Evolutionary conservation across 306 rosid species (phyloP), one percentile per base, ranked within the genome.

Genomic region (Spatholobus suberectus): DNA sequence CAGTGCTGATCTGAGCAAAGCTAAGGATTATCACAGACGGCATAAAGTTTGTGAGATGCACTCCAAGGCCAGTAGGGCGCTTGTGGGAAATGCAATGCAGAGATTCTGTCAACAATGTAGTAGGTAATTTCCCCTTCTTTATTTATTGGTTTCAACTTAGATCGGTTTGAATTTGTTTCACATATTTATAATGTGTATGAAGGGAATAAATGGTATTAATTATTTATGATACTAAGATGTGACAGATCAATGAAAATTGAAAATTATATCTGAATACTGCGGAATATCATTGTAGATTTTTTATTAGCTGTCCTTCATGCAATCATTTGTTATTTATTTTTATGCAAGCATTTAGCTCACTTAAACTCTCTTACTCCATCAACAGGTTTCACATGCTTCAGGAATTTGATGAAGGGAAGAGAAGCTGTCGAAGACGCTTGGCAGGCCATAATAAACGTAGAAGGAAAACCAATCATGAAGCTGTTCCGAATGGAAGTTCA

Each of bases 31-130:
- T 87, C 95, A 88, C 63, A 70, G 97, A 29, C 88, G 99, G 21
- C 99, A 96, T 83, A 96, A 94, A 82, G 99, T 96, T 68, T 96
- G 99, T 61, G 95, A 92, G 81, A 70, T 90, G 80, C 99, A 96
- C 85, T 92, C 99, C 43, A 96, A 94, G 91, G 97, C 97, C 11
- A 84, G 82, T 79, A 89, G 77, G 80, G 98, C 99, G 0, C 93
- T 85, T 57, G 98, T 96, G 5, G 97, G 92, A 21, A 92, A 85
- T 35, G 83, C 85, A 15, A 81, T 94, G 99, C 98, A 96, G 83
- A 84, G 99, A 37, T 96, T 96, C 84, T 96, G 99, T 83, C 99
- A 96, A 73, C 99, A 96, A 78, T 96, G 99, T 79, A 96, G 99
- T 77, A 89, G 99, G 99, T 91, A 76, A 81, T 89, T 78, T 77